Evolutionary conservation across 2,329 filamentous ascomycete species (phyloP).

Genomic region (Trematosphaeria pertusa): DNA sequence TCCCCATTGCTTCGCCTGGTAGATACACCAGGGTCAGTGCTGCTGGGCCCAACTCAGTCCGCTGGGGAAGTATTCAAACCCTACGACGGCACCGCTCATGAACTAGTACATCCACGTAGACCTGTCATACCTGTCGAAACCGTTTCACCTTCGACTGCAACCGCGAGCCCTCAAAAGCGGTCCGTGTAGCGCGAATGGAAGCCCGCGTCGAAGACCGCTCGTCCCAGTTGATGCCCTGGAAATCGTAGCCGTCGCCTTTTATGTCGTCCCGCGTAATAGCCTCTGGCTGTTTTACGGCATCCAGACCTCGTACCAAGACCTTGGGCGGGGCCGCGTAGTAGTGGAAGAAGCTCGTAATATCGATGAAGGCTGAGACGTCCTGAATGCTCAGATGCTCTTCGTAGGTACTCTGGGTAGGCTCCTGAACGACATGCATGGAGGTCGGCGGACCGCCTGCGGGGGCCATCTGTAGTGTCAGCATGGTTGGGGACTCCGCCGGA

Average conservation of each 20-base stretch:
- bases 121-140: too few relatives aligned
- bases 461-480: slow-evolving; percentile 3
- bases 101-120: too few relatives aligned
- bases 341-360: slow-evolving; percentile 39
- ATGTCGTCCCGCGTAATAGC: slow-evolving; percentile 40
- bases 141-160: too few relatives aligned
- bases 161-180: slow-evolving; percentile 33
- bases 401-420: slow-evolving; percentile 29
- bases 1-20: too few relatives aligned
- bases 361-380: slow-evolving; percentile 35
- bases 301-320: slow-evolving; percentile 26
- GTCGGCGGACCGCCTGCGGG: slow-evolving; percentile 12
- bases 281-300: slow-evolving; percentile 31
- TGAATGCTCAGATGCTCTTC: slow-evolving; percentile 39
- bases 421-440: slow-evolving; percentile 26
- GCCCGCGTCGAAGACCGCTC: slow-evolving; percentile 36
- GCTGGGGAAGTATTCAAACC: too few relatives aligned
- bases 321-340: slow-evolving; percentile 22
- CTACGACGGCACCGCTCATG: too few relatives aligned
- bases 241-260: slow-evolving; percentile 44
- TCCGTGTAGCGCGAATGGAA: slow-evolving; percentile 31
- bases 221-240: slow-evolving; percentile 49
- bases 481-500: neutral
- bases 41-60: too few relatives aligned
- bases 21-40: too few relatives aligned